Evolutionary conservation across 2,329 filamentous ascomycete species (phyloP).

Genomic region (Hypoxylon sp.): DNA sequence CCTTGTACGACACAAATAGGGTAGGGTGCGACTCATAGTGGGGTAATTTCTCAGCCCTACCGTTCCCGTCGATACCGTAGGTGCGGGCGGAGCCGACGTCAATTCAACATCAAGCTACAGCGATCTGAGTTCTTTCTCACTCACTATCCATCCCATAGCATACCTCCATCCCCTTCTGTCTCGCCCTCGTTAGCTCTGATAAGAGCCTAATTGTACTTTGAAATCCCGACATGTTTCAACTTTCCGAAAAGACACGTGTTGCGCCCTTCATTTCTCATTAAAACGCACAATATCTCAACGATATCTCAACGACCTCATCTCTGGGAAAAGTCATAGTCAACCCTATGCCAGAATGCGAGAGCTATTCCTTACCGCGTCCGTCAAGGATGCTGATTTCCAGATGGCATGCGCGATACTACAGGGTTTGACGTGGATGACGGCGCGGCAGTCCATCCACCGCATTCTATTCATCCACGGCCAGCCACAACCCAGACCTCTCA

Average conservation of each 20-base stretch:
- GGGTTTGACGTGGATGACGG: slow-evolving; percentile 70
- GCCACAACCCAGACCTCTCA: slow-evolving; percentile 61
- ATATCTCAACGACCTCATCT: not conserved
- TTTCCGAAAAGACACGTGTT: not conserved
- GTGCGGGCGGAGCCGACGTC: not conserved
- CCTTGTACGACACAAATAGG: not conserved
- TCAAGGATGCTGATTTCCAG: slow-evolving; percentile 65
- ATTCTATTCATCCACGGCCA: slow-evolving; percentile 69
- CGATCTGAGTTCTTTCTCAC: too few species aligned
- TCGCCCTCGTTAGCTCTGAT: not conserved
- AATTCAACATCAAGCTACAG: slow-evolving; percentile 5
- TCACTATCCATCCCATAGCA: not conserved
- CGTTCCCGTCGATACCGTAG: not conserved
- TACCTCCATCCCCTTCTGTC: not conserved
- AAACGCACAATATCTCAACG: not conserved
- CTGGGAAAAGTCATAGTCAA: not conserved
- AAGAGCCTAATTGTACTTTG: not conserved
- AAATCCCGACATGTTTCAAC: not conserved
- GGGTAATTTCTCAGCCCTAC: slow-evolving; percentile 16
- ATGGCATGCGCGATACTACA: slow-evolving; percentile 68
- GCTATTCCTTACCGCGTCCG: slow-evolving; percentile 69
- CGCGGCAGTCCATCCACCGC: slow-evolving; percentile 65
- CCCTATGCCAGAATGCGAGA: slow-evolving; percentile 65
- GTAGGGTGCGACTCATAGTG: not conserved
- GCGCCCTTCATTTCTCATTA: not conserved